These are phyloP conservation scores for Diaporthe humulicola DNA, from an alignment of 2,329 filamentous ascomycete species.

Conservation along the genomic window DNA sequence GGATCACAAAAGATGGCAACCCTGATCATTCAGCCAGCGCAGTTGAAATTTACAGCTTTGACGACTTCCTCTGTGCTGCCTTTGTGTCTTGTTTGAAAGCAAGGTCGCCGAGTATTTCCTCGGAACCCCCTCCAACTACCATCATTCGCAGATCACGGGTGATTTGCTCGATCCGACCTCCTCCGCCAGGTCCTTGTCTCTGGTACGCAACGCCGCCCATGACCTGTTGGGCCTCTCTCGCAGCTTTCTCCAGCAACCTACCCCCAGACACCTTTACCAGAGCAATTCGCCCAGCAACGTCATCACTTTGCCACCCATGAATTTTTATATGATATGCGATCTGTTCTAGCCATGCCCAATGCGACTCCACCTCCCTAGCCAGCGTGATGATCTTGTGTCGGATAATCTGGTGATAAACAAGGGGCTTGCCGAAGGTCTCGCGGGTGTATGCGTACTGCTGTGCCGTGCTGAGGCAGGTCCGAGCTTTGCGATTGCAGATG, in stretches of 20 bases:
- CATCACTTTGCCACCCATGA: conserved; percentile 43
- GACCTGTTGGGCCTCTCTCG: conserved; percentile 63
- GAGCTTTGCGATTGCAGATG: conserved; percentile 66
- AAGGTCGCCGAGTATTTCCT: conserved; percentile 63
- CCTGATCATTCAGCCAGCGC: too few species aligned
- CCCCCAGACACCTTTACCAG: conserved; percentile 59
- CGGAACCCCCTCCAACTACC: conserved; percentile 64
- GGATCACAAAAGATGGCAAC: too few species aligned
- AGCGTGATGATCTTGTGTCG: conserved; percentile 68
- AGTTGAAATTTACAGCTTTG: not conserved
- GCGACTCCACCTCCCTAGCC: conserved; percentile 68
- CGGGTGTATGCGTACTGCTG: conserved; percentile 62
- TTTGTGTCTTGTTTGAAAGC: conserved; percentile 58
- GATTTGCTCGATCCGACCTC: conserved; percentile 61
- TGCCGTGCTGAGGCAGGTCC: conserved; percentile 65
- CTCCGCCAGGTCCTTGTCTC: conserved; percentile 52
- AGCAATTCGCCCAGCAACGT: conserved; percentile 45
- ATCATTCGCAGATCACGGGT: conserved; percentile 63
- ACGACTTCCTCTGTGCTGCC: not conserved
- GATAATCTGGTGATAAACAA: conserved; percentile 69
- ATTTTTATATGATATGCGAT: conserved; percentile 63
- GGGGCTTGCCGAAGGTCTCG: conserved; percentile 67
- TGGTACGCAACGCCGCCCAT: conserved; percentile 64
- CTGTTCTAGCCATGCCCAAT: conserved; percentile 71
- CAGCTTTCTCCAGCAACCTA: conserved; percentile 59